phyloP scores from a whole-genome alignment of 345 rosid genomes.

The Litchi chinensis region DNA sequence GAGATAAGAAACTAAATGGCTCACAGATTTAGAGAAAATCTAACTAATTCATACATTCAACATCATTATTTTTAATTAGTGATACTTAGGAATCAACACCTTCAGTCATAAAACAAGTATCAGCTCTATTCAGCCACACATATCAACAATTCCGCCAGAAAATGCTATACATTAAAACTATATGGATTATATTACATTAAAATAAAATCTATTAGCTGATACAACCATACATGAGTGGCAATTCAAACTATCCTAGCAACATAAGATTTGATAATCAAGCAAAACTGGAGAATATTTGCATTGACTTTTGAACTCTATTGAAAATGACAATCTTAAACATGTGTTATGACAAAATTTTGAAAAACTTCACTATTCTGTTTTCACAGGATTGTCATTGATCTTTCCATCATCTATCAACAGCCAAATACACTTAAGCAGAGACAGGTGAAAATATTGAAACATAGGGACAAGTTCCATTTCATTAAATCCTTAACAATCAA shows the following conservation, averaged over 20 bases:
- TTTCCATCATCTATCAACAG: neutral
- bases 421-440: neutral
- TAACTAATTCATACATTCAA: neutral
- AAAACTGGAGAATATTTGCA: no score
- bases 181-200: neutral
- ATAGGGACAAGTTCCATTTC: neutral
- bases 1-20: neutral
- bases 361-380: no score
- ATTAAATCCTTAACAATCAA: neutral
- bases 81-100: neutral
- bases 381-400: neutral
- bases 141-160: neutral
- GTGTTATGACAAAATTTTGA: no score
- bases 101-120: neutral
- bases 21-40: neutral
- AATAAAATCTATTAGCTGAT: neutral
- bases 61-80: neutral
- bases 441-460: neutral
- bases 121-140: neutral
- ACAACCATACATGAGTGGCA: neutral
- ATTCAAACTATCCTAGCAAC: neutral
- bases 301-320: no score
- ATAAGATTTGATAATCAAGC: neutral
- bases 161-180: neutral
- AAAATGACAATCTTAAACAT: no score